These are phyloP conservation scores for Vitis hybrid DNA, from an alignment of 177 flowering plant species.

Conservation along the genomic window DNA sequence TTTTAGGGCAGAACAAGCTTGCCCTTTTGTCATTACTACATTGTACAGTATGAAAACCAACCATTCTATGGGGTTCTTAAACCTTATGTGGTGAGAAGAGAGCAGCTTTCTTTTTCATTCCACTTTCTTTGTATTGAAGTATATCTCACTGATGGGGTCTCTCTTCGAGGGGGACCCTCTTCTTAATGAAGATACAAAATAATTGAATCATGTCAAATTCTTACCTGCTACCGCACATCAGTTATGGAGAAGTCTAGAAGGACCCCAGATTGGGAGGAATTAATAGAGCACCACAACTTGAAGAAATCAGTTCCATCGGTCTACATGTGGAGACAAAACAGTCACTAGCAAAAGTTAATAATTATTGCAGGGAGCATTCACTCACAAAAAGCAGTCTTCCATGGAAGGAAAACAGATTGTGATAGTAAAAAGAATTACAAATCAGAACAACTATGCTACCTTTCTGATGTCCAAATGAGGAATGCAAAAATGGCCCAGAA, in stretches of 20 bases:
- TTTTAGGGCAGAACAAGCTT: neutral
- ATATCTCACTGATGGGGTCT: constrained; percentile 3
- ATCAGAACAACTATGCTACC: too few relatives aligned
- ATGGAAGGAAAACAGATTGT: too few relatives aligned
- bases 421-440: too few relatives aligned
- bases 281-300: neutral
- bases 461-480: neutral
- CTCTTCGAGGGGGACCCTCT: neutral
- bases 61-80: constrained; percentile 9
- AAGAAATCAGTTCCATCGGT: constrained; percentile 9
- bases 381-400: too few relatives aligned
- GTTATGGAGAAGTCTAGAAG: constrained; percentile 14
- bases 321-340: constrained; percentile 10
- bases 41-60: constrained; percentile 2
- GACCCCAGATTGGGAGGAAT: neutral
- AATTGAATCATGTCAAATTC: constrained; percentile 2
- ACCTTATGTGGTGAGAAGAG: constrained; percentile 7
- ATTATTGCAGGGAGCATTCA: constrained; percentile 1
- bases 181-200: neutral
- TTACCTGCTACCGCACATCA: constrained; percentile 3
- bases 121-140: neutral
- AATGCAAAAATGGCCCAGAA: neutral
- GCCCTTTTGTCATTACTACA: constrained; percentile 10
- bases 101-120: constrained; percentile 6
- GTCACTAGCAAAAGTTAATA: constrained; percentile 4